Evolutionary conservation across 805 yeast genomes (phyloP).

Genomic region (Clavispora carvajalis): DNA sequence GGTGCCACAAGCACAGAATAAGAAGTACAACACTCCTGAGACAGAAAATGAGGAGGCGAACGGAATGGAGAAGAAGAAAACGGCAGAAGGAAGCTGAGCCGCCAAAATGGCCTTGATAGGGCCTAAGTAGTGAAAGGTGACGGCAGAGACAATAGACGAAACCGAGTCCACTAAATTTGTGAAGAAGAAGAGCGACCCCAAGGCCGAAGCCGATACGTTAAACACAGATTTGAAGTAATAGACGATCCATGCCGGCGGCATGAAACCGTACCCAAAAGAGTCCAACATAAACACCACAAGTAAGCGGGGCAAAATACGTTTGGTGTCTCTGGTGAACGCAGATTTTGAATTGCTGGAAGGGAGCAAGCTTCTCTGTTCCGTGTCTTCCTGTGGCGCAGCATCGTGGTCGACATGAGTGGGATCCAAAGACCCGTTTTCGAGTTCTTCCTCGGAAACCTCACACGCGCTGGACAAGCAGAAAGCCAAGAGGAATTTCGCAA

Average conservation of each 20-base stretch:
- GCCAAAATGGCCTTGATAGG: constrained; percentile 71
- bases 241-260: constrained; percentile 85
- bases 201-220: constrained; percentile 44
- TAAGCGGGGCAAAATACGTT: constrained; percentile 41
- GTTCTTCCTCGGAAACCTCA: constrained; percentile 34
- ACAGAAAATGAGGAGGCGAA: constrained; percentile 23
- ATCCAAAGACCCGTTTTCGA: too few species aligned
- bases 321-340: constrained; percentile 24
- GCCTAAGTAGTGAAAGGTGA: constrained; percentile 60
- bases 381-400: background rate
- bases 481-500: constrained; percentile 47
- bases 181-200: constrained; percentile 65
- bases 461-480: constrained; percentile 46
- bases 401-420: background rate
- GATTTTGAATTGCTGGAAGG: constrained; percentile 8
- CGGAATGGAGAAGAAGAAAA: constrained; percentile 45
- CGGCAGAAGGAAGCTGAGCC: constrained; percentile 75
- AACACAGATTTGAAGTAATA: constrained; percentile 67
- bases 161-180: constrained; percentile 60
- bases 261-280: constrained; percentile 83
- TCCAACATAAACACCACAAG: constrained; percentile 71
- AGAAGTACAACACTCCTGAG: constrained; percentile 52
- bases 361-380: background rate
- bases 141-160: constrained; percentile 74
- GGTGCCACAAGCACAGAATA: constrained; percentile 46